Evolutionary conservation across 2,329 filamentous ascomycete genomes (phyloP).

Genomic region (Graphilbum ipis-grandicollis): DNA sequence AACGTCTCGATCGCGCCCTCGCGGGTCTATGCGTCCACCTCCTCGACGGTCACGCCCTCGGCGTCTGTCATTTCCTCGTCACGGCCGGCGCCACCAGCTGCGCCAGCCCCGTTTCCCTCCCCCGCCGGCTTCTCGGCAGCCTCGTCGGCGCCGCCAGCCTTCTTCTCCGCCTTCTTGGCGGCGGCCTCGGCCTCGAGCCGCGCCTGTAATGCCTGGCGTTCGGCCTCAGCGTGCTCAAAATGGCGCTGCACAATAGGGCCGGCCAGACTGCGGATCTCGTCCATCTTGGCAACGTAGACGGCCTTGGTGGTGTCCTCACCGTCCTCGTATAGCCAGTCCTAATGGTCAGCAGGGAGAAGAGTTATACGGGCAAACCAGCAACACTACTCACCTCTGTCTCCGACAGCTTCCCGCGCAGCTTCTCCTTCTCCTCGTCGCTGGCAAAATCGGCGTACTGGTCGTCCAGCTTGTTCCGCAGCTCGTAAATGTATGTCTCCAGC

Average conservation of each 20-base stretch:
- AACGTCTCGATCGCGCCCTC: no score
- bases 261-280: conserved; percentile 80
- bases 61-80: conserved; percentile 50
- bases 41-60: conserved; percentile 19
- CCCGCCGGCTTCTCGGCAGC: neutral
- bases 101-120: neutral
- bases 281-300: conserved; percentile 85
- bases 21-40: conserved; percentile 2
- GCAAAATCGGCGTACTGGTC: conserved; percentile 54
- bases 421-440: conserved; percentile 22
- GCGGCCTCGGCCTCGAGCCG: conserved; percentile 62
- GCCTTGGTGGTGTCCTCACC: conserved; percentile 90
- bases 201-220: conserved; percentile 64
- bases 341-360: conserved; percentile 7
- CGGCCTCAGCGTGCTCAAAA: conserved; percentile 83
- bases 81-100: conserved; percentile 13
- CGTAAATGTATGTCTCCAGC: conserved; percentile 94
- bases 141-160: conserved; percentile 9
- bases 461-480: conserved; percentile 87
- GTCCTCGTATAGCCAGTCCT: conserved; percentile 98
- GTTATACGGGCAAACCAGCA: conserved; percentile 1
- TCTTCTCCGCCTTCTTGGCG: conserved; percentile 46
- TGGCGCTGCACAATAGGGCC: conserved; percentile 88
- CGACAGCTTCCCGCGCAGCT: conserved; percentile 69
- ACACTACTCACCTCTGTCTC: conserved; percentile 59